Percentiles rank a stretch among this genome's conserved stretches.
Conservation (phyloP, 1,284 basidiomycete species). For the Ganoderma sp. region DNA sequence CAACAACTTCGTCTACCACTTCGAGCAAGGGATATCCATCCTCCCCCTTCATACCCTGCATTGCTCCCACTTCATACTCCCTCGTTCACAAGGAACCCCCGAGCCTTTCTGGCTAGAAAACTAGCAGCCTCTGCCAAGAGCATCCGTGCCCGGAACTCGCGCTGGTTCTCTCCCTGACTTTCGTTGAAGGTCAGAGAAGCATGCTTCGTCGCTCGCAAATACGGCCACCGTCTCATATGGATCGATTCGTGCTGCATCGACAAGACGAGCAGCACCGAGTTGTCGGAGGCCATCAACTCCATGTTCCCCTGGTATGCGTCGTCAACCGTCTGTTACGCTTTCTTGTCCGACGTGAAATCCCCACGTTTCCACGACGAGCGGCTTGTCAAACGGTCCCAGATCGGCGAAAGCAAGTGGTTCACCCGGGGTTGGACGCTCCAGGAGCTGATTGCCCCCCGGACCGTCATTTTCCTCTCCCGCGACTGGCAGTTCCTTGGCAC, state of each 20-base stretch:
- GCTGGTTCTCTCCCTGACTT: constrained; percentile 1
- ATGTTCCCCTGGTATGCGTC: constrained; percentile 5
- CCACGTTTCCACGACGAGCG: neutral
- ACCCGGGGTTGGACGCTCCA: constrained; percentile 10
- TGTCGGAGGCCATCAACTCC: constrained; percentile 2
- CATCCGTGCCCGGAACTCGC: neutral
- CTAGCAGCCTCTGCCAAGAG: neutral
- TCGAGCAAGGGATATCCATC: neutral
- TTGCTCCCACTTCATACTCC: neutral
- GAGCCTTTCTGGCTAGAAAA: neutral
- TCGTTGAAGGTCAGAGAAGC: constrained; percentile 4
- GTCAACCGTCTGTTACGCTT: neutral
- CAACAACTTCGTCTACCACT: neutral
- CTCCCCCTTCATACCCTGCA: neutral
- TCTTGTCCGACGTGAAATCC: constrained; percentile 2
- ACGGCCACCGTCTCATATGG: constrained; percentile 2
- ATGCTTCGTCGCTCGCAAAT: neutral
- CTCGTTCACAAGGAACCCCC: neutral
- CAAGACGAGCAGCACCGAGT: constrained; percentile 5
- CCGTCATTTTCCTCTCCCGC: constrained; percentile 14
- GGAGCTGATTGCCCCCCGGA: constrained; percentile 14
- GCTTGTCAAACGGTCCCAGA: neutral
- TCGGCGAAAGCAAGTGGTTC: constrained; percentile 5
- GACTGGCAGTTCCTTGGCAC: constrained; percentile 14
- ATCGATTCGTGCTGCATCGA: constrained; percentile 7